phyloP scores from a whole-genome alignment of 208 protist genomes.

The Wallacemonas sp. region DNA sequence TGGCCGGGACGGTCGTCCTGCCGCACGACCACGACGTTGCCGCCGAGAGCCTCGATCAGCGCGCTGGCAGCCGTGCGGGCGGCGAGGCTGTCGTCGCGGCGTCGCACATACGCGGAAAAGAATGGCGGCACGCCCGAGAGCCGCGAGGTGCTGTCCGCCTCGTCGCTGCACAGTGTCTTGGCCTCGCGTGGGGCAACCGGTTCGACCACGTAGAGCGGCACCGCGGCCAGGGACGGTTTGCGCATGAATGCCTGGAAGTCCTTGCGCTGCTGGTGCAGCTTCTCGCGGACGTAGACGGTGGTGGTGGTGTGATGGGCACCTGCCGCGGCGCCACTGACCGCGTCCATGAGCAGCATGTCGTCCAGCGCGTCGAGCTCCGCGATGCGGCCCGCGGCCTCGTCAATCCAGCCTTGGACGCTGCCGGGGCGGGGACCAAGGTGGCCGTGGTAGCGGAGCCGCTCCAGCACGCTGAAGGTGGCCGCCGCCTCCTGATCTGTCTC shows the following conservation, averaged over 20 bases:
- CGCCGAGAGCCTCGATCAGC: conserved; percentile 1
- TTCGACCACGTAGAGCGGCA: conserved; percentile 11
- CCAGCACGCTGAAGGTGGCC: conserved; percentile 34
- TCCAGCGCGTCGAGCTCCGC: conserved; percentile 11
- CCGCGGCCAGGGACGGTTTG: neutral
- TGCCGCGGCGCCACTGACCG: neutral
- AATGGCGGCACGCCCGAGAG: neutral
- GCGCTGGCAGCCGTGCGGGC: neutral
- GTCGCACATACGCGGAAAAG: conserved; percentile 1
- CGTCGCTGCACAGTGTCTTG: neutral
- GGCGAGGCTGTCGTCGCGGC: neutral
- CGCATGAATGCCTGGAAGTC: conserved; percentile 3
- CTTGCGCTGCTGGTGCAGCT: neutral
- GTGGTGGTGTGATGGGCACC: neutral
- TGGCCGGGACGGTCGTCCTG: neutral
- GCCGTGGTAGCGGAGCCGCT: conserved; percentile 30
- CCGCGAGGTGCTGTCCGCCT: neutral
- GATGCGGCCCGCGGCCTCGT: conserved; percentile 1
- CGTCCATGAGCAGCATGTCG: conserved; percentile 10
- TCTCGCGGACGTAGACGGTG: conserved; percentile 1
- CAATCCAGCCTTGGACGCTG: conserved; percentile 33
- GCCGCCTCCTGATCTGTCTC: conserved; percentile 48
- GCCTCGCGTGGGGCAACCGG: neutral
- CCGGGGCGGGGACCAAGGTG: conserved; percentile 32
- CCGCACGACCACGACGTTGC: conserved; percentile 3